phyloP scores from a whole-genome alignment of 2,329 filamentous ascomycete genomes.

The Westerdykella aurantiaca region DNA sequence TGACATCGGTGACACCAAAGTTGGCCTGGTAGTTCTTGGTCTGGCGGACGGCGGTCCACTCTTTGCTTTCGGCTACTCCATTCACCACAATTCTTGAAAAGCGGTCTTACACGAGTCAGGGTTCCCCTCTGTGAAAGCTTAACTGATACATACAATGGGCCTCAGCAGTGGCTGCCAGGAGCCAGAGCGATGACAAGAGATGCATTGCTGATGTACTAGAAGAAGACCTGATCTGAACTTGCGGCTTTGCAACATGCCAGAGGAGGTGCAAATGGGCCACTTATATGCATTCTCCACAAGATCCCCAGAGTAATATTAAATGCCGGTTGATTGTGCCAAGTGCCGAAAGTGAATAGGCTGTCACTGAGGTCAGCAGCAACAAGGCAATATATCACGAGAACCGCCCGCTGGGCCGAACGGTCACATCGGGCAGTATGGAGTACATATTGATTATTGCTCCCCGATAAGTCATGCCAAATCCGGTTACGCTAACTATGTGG shows the following conservation, averaged over 20 bases:
- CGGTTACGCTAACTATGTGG: too few species aligned
- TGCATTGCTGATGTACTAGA: conserved; percentile 2
- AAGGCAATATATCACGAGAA: too few species aligned
- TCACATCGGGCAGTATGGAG: too few species aligned
- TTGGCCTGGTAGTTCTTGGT: conserved; percentile 49
- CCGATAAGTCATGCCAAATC: too few species aligned
- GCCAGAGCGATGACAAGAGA: conserved; percentile 4
- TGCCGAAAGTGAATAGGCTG: background rate
- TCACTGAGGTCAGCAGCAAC: background rate
- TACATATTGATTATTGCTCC: too few species aligned
- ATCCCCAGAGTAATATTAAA: background rate
- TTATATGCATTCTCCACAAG: background rate
- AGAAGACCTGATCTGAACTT: background rate
- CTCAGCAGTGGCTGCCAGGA: conserved; percentile 13
- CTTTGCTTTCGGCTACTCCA: conserved; percentile 25
- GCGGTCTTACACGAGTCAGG: conserved; percentile 10
- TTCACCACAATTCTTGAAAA: conserved; percentile 24
- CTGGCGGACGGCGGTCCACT: conserved; percentile 46
- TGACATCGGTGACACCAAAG: conserved; percentile 46
- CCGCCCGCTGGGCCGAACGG: too few species aligned
- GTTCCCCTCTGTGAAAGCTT: background rate
- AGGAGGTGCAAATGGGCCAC: background rate
- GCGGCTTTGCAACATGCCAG: background rate
- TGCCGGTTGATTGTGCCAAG: background rate
- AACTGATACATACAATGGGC: conserved; percentile 16